Base-by-base conservation (phyloP, 2,329 filamentous ascomycete genomes). In the Pleurostoma richardsiae region DNA sequence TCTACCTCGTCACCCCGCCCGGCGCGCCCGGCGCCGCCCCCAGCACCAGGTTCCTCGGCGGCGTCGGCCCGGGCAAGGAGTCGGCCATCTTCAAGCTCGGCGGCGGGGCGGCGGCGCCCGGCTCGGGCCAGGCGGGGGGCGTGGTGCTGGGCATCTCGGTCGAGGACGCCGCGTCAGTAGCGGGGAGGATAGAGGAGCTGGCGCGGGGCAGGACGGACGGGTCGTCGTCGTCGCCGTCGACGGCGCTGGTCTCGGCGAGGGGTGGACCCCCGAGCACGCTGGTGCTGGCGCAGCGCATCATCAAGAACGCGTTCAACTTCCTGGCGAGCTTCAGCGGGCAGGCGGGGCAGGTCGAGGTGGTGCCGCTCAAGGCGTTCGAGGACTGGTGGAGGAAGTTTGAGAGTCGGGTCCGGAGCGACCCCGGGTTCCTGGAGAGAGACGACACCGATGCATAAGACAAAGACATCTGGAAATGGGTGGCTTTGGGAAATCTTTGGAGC, bases 351-450 rank as follows among this genome's bases (percentile, higher is more conserved):
- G 80, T 86, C 41, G 92, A 97, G 64, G 86, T 95, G 10, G 88
- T 99, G 28, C 91, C 94, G n/a, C 69, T 99, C 53, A 94, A 88
- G 69, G 89, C 88, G 4, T 99, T 99, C 64, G 86, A 95, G 69
- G 90, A 95, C 49, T 99, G 95, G 94, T 99, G 95, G 94, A 79
- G 76, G 50, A 97, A 96, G 68, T 99, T 99, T 69, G 92, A 99
- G 72, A 80, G 82, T 51, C 85, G 84, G 61, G 79, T 99, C 38
- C 85, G 91, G 57, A 77, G 81, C 53, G 94, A 99, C 69, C 92
- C 94, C 0, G 80, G 82, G 5, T 99, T 99, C 63, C 71, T 99
- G 55, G 91, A 97, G 68, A 81, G 85, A 58, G 57, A 57, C 40
- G 58, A 59, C 29, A 19, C 19, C 19, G 19, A 19, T 19, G 19